phyloP scores from a whole-genome alignment of 169 alveolate genomes.

The Besnoitia besnoiti region DNA sequence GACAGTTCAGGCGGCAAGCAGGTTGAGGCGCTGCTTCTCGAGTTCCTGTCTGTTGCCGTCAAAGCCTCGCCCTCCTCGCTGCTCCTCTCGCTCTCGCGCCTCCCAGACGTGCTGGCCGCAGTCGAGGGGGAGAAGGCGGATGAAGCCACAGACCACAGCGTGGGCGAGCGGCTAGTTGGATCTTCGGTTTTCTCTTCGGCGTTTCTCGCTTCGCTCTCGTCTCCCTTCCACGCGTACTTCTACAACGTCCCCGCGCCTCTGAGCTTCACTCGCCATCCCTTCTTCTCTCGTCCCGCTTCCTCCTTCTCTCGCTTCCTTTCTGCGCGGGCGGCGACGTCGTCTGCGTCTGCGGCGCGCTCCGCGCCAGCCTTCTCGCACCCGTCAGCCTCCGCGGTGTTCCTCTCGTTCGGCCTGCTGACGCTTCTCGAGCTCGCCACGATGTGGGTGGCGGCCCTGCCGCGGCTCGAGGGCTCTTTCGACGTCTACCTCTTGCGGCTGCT shows the following conservation, averaged over 20 bases:
- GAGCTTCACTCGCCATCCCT: not conserved
- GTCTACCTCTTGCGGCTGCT: not conserved
- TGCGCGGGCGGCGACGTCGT: not conserved
- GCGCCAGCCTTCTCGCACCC: not conserved
- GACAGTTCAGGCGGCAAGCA: not conserved
- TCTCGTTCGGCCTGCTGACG: not conserved
- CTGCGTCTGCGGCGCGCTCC: not conserved
- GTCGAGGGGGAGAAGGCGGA: not conserved
- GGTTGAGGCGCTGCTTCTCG: conserved; percentile 2
- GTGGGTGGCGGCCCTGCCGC: not conserved
- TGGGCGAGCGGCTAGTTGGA: not conserved
- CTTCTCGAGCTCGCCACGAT: not conserved
- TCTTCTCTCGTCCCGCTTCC: not conserved
- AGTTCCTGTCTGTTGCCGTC: not conserved
- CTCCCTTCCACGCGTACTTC: not conserved
- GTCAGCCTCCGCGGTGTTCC: not conserved
- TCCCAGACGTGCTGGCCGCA: not conserved
- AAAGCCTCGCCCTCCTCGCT: not conserved
- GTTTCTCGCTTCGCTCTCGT: not conserved
- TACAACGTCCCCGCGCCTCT: not conserved
- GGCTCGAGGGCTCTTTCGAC: not conserved
- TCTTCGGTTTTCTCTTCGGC: not conserved
- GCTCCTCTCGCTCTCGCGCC: not conserved
- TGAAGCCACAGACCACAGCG: not conserved
- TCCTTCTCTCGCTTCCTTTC: not conserved